Conservation (phyloP, 257 asterid genomes). For the Plantago major region DNA sequence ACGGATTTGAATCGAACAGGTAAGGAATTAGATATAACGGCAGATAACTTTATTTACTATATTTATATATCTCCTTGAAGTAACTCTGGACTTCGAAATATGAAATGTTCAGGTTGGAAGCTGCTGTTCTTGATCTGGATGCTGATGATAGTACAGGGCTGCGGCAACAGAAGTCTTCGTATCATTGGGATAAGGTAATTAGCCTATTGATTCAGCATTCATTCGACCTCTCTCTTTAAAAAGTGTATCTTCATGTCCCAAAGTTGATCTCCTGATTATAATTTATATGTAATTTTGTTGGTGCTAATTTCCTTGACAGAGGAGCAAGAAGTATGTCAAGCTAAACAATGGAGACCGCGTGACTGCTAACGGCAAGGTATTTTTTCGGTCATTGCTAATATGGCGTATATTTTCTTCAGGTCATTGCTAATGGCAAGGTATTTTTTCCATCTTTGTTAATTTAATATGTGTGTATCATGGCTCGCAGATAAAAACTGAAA, state of each 20-base stretch:
- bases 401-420: not conserved
- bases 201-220: constrained; percentile 5
- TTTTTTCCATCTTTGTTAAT: not conserved
- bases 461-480: constrained; percentile 6
- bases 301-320: constrained; percentile 41
- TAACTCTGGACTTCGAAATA: not conserved
- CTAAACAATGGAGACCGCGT: constrained; percentile 92
- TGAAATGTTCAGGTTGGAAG: constrained; percentile 54
- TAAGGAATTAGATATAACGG: constrained; percentile 17
- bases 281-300: constrained; percentile 9
- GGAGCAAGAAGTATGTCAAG: constrained; percentile 90
- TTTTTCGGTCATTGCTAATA: constrained; percentile 5
- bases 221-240: not conserved
- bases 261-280: not conserved
- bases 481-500: constrained; percentile 79
- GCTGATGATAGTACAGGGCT: constrained; percentile 76
- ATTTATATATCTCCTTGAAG: too few relatives aligned
- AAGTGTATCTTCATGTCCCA: not conserved
- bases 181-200: constrained; percentile 94
- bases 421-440: not conserved
- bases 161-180: constrained; percentile 66
- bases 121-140: constrained; percentile 84
- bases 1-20: constrained; percentile 73
- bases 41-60: not conserved
- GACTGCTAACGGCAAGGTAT: constrained; percentile 96